Evolutionary conservation across 1,284 basidiomycete species (phyloP).

Genomic region (Pseudozyma pruni): DNA sequence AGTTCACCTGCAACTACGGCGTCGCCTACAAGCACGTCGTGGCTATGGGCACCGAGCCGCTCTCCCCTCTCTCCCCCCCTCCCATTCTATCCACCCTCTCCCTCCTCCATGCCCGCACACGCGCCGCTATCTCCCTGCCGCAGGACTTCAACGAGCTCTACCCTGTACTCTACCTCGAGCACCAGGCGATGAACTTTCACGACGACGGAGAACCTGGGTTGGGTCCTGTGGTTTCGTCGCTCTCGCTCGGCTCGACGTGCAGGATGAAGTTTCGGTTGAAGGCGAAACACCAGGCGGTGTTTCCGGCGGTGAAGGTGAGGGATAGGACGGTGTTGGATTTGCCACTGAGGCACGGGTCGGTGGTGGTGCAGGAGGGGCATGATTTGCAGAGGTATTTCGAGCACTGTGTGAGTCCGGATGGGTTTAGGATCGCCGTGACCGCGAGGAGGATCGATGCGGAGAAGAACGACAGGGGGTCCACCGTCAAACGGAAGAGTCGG

Average conservation of each 20-base stretch:
- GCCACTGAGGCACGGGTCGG: constrained; percentile 29
- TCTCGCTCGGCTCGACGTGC: constrained; percentile 43
- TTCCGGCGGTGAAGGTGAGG: neutral
- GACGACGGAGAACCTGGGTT: constrained; percentile 57
- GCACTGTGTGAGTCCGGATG: constrained; percentile 31
- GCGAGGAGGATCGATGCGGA: constrained; percentile 27
- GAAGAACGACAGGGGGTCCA: constrained; percentile 4
- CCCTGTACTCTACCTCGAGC: constrained; percentile 45
- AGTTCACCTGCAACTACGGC: constrained; percentile 57
- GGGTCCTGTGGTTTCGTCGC: constrained; percentile 45
- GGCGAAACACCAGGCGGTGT: constrained; percentile 4
- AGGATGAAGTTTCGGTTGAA: constrained; percentile 53
- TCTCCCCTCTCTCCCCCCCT: constrained; percentile 8
- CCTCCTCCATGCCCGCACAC: constrained; percentile 19
- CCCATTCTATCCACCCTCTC: constrained; percentile 19
- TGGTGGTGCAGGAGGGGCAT: constrained; percentile 38
- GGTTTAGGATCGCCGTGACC: constrained; percentile 40
- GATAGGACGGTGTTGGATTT: constrained; percentile 26
- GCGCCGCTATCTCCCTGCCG: neutral
- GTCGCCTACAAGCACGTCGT: constrained; percentile 50
- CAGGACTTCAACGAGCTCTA: constrained; percentile 54
- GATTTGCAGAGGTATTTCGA: constrained; percentile 39
- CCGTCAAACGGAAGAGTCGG: too few species aligned
- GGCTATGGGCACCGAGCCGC: constrained; percentile 37
- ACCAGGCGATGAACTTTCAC: constrained; percentile 52